Base-by-base conservation (phyloP, 352 stramenopile genomes). In the Phytophthora citrophthora region DNA sequence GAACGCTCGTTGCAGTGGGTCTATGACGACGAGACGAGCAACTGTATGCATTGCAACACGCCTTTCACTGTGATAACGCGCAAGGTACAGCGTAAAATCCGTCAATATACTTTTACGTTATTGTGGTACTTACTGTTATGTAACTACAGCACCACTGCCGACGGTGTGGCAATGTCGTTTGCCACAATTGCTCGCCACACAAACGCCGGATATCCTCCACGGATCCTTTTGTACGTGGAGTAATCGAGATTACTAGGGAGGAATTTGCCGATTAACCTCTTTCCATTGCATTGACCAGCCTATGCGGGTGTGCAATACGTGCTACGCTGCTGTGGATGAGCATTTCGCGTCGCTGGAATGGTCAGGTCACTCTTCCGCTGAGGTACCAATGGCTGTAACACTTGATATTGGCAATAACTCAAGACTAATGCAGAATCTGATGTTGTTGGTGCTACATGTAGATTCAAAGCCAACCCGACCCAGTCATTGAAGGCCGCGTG, bases 41-140 rank as follows among this genome's bases (percentile, higher is more conserved):
- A 95, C 64, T 95, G 86, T 62, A 95, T 95, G 86, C 85, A 91
- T 63, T 95, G 86, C 76, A 93, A 95, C 58, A 91, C 84, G 50
- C 76, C 76, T 8, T 95, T 95, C 70, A 92, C 86, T 15, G 61
- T 95, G 38, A 70, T 95, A 45, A 93, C 85, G 31, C 79, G 86
- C 47, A 95, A 95, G 81, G 86, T 94, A 54, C 20, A 49, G 23
- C 1, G 13, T 11, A 18, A 5, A 38, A 11, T 26, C 2, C 13
- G 51, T 31, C n/a, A 23, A 20, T 29, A 43, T 29, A 18, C n/a
- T n/a, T 29, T 4, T 43, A 44, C 3, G 55, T 29, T 15, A 34
- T 23, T 26, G 5, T 45, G 18, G 18, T 47, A 36, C 20, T 55
- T 29, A 46, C 13, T 48, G 10, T 6, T 71, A 0, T 56, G 3